These are phyloP conservation scores for Sporothrix brunneoviolacea DNA, from an alignment of 2,329 filamentous ascomycete species.

Conservation along the genomic window DNA sequence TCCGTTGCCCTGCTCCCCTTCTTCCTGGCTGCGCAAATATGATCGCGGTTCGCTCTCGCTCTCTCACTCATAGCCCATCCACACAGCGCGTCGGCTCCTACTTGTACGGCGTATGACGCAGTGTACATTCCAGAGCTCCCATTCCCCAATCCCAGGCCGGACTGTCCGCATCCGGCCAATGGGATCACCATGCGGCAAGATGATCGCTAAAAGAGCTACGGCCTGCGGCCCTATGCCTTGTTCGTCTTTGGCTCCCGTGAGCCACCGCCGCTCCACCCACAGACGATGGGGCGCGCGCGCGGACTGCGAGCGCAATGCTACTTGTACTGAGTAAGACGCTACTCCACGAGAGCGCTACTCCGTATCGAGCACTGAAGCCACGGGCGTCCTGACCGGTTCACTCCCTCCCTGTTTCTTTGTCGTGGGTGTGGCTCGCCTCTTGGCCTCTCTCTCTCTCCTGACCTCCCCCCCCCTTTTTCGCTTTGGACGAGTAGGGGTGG, in stretches of 20 bases:
- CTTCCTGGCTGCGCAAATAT: too few species aligned
- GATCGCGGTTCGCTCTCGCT: too few species aligned
- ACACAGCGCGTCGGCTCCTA: too few species aligned
- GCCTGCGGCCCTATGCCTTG: not conserved
- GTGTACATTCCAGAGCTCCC: not conserved
- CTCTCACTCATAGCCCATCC: too few species aligned
- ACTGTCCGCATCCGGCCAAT: constrained; percentile 6
- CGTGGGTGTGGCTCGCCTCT: not conserved
- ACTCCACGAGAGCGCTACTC: not conserved
- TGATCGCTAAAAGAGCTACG: not conserved
- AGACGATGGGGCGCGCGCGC: not conserved
- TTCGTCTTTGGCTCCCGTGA: constrained; percentile 6
- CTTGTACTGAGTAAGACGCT: not conserved
- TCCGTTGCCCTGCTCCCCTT: too few species aligned
- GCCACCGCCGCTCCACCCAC: constrained; percentile 1
- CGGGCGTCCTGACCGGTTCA: too few species aligned
- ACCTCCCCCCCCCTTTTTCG: not conserved
- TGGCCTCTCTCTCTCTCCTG: not conserved
- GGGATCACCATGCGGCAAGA: not conserved
- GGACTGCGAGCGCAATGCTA: not conserved
- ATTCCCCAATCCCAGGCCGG: not conserved
- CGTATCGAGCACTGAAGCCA: not conserved
- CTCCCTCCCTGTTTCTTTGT: too few species aligned
- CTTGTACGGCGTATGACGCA: too few species aligned
- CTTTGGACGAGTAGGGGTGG: not conserved